These are phyloP conservation scores for Penstemon barbatus DNA, from an alignment of 257 asterid species.

Conservation along the genomic window DNA sequence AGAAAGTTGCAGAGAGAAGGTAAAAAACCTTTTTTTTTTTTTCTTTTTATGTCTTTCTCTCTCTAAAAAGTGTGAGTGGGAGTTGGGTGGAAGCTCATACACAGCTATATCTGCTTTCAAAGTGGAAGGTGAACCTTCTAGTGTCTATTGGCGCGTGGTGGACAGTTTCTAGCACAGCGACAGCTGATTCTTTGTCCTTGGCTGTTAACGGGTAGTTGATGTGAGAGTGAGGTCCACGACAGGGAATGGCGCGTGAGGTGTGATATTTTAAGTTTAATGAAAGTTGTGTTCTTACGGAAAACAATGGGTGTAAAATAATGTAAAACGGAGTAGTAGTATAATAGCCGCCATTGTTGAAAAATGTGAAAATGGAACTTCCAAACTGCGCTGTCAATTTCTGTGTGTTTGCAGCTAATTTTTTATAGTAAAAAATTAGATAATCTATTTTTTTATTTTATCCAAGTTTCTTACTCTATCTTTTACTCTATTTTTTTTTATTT, in stretches of 20 bases:
- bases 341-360: constrained; percentile 49
- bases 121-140: neutral
- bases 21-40: neutral
- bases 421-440: no score
- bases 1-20: constrained; percentile 50
- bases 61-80: constrained; percentile 21
- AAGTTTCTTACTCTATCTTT: no score
- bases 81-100: constrained; percentile 23
- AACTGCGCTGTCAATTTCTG: constrained; percentile 36
- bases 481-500: no score
- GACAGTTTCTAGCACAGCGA: no score
- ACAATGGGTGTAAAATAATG: constrained; percentile 13
- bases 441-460: no score
- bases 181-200: no score
- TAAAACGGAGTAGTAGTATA: no score
- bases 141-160: neutral
- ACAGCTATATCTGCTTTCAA: constrained; percentile 10
- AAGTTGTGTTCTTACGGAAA: constrained; percentile 22
- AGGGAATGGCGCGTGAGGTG: constrained; percentile 31
- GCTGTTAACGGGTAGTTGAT: constrained; percentile 26
- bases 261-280: neutral
- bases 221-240: neutral
- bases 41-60: constrained; percentile 26
- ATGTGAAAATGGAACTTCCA: neutral
- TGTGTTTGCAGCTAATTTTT: constrained; percentile 27